Evolutionary conservation across 768 basidiomycete genomes (phyloP).

Genomic region (Boletus coccyginus): DNA sequence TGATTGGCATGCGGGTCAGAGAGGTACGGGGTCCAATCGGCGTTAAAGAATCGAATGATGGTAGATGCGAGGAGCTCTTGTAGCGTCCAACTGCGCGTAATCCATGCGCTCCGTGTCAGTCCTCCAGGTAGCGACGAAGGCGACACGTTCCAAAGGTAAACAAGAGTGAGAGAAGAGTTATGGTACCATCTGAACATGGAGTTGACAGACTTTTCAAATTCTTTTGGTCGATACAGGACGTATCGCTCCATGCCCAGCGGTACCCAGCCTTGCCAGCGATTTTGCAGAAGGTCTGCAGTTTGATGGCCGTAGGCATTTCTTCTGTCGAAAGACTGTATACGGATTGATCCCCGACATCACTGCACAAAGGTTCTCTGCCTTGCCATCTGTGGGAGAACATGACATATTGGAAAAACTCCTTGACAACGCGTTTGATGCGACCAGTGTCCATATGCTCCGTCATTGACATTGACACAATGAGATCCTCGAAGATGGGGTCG

Average conservation of each 20-base stretch:
- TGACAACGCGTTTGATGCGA: slow-evolving; percentile 2
- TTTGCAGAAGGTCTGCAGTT: slow-evolving; percentile 5
- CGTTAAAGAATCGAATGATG: slow-evolving; percentile 1
- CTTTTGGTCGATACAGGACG: slow-evolving; percentile 8
- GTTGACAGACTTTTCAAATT: slow-evolving; percentile 5
- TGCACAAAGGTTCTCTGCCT: slow-evolving; percentile 2
- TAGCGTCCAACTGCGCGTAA: slow-evolving; percentile 9
- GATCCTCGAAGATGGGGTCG: background rate
- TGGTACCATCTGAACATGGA: slow-evolving; percentile 13
- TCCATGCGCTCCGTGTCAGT: background rate
- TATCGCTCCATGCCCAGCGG: slow-evolving; percentile 10
- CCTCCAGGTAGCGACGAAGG: background rate
- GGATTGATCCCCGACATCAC: background rate
- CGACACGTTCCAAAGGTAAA: slow-evolving; percentile 8
- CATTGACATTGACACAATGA: background rate
- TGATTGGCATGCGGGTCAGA: background rate
- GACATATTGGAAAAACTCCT: slow-evolving; percentile 7
- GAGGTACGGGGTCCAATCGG: slow-evolving; percentile 6
- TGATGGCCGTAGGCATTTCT: background rate
- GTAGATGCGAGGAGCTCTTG: slow-evolving; percentile 11
- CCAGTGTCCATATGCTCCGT: background rate
- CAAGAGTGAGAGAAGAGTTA: slow-evolving; percentile 3
- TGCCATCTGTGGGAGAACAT: slow-evolving; percentile 17
- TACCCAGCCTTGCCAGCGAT: background rate
- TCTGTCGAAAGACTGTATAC: slow-evolving; percentile 2